These are phyloP conservation scores for Colletotrichum musae DNA, from an alignment of 2,329 filamentous ascomycete species.

Conservation along the genomic window DNA sequence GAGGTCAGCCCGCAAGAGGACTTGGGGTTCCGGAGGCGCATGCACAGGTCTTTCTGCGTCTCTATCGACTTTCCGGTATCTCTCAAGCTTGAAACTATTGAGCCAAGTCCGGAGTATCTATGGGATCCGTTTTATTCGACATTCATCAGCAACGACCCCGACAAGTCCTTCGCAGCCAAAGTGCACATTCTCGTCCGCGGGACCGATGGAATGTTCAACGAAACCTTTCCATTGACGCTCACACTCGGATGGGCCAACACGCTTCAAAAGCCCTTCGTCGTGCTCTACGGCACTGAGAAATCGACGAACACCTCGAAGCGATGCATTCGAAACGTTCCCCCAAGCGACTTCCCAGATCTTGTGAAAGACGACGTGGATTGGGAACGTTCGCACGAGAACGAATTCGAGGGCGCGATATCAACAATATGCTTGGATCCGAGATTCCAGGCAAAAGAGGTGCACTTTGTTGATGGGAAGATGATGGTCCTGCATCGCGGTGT, in stretches of 20 bases:
- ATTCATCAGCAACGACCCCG: neutral
- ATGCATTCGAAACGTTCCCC: neutral
- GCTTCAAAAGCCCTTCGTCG: neutral
- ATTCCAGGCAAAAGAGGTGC: neutral
- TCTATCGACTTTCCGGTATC: neutral
- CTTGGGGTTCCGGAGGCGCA: neutral
- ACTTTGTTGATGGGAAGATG: neutral
- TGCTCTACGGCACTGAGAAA: neutral
- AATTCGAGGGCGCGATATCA: neutral
- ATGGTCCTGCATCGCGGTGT: neutral
- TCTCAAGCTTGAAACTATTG: neutral
- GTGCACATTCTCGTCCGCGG: neutral
- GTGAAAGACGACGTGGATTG: neutral
- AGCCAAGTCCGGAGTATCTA: neutral
- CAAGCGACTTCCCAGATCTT: conserved; percentile 1
- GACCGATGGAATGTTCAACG: neutral
- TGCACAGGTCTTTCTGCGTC: neutral
- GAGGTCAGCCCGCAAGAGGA: neutral
- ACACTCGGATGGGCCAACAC: neutral
- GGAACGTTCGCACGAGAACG: neutral
- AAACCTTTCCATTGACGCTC: neutral
- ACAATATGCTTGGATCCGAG: neutral
- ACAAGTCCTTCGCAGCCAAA: neutral
- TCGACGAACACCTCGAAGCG: neutral
- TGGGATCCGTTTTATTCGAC: neutral